Evolutionary conservation across 192 early-diverging fungal species (phyloP).

Genomic region (Gonapodya sp.): DNA sequence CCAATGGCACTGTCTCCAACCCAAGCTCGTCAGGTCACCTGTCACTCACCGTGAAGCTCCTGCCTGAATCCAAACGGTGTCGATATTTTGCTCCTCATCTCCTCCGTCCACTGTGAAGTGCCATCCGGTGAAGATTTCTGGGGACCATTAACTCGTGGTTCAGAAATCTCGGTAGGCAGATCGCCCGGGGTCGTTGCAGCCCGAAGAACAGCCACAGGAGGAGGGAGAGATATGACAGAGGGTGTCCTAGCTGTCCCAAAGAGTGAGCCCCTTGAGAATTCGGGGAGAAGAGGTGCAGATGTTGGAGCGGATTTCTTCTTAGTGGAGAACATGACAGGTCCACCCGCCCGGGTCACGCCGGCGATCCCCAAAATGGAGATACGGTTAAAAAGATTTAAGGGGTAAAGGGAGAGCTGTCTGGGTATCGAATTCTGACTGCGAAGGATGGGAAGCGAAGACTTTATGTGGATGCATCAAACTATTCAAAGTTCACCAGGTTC

Average conservation of each 20-base stretch:
- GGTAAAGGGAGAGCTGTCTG: not conserved
- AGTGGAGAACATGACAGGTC: not conserved
- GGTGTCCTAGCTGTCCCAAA: not conserved
- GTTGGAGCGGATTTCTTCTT: conserved; percentile 1
- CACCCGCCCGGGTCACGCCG: no score
- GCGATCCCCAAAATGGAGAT: not conserved
- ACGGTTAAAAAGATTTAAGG: not conserved
- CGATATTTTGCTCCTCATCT: not conserved
- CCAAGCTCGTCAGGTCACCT: no score
- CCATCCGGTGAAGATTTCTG: not conserved
- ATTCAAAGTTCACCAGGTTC: no score
- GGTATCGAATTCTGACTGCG: not conserved
- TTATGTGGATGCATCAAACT: no score
- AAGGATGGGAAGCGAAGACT: not conserved
- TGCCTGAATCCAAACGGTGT: not conserved
- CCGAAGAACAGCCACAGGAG: not conserved
- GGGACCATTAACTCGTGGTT: not conserved
- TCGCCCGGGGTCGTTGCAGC: not conserved
- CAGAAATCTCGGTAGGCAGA: not conserved
- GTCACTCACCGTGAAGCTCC: not conserved
- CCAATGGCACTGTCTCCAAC: no score
- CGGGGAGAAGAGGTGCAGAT: not conserved
- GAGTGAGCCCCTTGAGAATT: not conserved
- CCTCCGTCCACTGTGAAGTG: not conserved
- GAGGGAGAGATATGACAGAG: not conserved